Conservation (phyloP, 1,284 basidiomycete genomes). For the Erythrobasidium hasegawianum region DNA sequence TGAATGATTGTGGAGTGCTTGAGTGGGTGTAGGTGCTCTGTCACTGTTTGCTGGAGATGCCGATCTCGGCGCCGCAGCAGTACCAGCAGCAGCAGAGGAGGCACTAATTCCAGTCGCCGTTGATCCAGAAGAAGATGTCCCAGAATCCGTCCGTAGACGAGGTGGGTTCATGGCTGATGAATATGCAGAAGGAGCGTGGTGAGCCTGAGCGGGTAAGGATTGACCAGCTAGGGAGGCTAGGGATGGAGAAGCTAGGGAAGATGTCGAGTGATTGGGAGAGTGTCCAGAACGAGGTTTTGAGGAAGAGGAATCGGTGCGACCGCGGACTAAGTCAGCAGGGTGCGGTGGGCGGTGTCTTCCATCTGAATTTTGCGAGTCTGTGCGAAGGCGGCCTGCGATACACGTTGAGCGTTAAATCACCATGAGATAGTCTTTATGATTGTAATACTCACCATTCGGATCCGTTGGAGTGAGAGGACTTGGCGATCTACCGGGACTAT, state of each 20-base stretch:
- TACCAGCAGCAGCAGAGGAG: too few species aligned
- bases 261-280: neutral
- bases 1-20: slow-evolving; percentile 15
- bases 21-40: slow-evolving; percentile 28
- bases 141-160: slow-evolving; percentile 25
- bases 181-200: slow-evolving; percentile 3
- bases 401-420: too few species aligned
- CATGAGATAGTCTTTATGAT: too few species aligned
- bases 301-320: slow-evolving; percentile 13
- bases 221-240: too few species aligned
- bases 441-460: neutral
- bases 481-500: neutral
- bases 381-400: neutral
- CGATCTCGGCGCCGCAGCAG: slow-evolving; percentile 4
- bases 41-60: slow-evolving; percentile 8
- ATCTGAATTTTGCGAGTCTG: neutral
- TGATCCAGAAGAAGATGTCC: slow-evolving; percentile 7
- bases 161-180: neutral
- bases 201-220: too few species aligned
- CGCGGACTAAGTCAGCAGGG: neutral
- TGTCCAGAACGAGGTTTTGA: slow-evolving; percentile 3
- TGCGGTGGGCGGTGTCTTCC: neutral
- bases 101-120: neutral
- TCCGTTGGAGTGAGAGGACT: neutral
- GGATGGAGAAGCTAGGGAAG: slow-evolving; percentile 2